A percentile compares a stretch with the other conserved stretches of the same genome.
Evolutionary conservation across 1,284 basidiomycete genomes (phyloP).

Genomic region (Sanguinoderma infundibulare): DNA sequence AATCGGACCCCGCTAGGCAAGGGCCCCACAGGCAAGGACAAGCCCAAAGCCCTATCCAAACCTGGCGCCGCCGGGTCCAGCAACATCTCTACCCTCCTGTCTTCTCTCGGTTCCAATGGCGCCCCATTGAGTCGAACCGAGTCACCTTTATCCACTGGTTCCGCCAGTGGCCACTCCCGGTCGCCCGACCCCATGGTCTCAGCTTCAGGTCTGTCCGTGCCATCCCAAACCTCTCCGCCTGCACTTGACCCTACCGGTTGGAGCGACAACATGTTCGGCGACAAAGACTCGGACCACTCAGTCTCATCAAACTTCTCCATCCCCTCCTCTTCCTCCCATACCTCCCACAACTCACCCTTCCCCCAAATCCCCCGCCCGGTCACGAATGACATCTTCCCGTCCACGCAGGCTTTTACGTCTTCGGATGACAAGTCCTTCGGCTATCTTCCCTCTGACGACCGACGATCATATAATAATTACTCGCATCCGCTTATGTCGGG

Average conservation of each 20-base stretch:
- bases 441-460: slow-evolving; percentile 46
- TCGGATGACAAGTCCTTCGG: slow-evolving; percentile 27
- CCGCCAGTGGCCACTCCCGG: slow-evolving; percentile 39
- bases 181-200: slow-evolving; percentile 38
- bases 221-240: slow-evolving; percentile 45
- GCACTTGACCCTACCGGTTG: slow-evolving; percentile 57
- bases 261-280: slow-evolving; percentile 61
- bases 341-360: slow-evolving; percentile 36
- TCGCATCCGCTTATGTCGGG: slow-evolving; percentile 47
- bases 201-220: slow-evolving; percentile 42
- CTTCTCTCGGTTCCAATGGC: slow-evolving; percentile 21
- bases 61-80: slow-evolving; percentile 30
- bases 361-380: slow-evolving; percentile 43
- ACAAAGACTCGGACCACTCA: slow-evolving; percentile 50
- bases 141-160: slow-evolving; percentile 39
- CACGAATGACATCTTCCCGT: slow-evolving; percentile 44
- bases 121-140: slow-evolving; percentile 33
- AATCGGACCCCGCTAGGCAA: slow-evolving; percentile 73
- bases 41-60: slow-evolving; percentile 50
- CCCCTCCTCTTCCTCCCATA: slow-evolving; percentile 37
- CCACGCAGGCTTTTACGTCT: slow-evolving; percentile 38
- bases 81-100: slow-evolving; percentile 16
- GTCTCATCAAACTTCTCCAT: slow-evolving; percentile 45
- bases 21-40: slow-evolving; percentile 85
- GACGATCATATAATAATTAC: slow-evolving; percentile 48